phyloP scores from a whole-genome alignment of 208 protist genomes.

The Leishmania martiniquensis region DNA sequence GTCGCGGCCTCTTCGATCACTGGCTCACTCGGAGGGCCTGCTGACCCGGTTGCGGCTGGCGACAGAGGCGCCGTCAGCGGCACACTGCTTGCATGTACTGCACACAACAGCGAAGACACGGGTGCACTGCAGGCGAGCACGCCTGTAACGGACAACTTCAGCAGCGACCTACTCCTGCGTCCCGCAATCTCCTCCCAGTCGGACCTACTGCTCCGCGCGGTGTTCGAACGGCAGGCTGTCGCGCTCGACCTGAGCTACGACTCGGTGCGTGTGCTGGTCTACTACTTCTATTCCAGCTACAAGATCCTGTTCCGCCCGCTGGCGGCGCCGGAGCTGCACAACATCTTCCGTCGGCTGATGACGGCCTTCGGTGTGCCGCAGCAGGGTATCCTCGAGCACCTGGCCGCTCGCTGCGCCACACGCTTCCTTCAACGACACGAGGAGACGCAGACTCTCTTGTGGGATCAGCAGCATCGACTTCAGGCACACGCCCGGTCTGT shows the following conservation, averaged over 20 bases:
- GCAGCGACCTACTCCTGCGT: constrained; percentile 42
- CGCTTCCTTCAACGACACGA: constrained; percentile 70
- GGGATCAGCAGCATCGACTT: constrained; percentile 44
- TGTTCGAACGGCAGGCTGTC: constrained; percentile 70
- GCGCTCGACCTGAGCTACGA: constrained; percentile 75
- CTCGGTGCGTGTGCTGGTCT: constrained; percentile 72
- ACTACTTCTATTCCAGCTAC: constrained; percentile 80
- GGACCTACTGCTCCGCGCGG: constrained; percentile 50
- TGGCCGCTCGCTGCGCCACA: constrained; percentile 78
- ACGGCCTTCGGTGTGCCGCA: constrained; percentile 70
- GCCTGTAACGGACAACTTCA: constrained; percentile 40
- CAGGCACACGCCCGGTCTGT: constrained; percentile 3
- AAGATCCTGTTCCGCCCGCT: constrained; percentile 79
- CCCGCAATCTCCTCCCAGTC: constrained; percentile 50
- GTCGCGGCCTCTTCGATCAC: neutral
- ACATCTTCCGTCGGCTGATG: constrained; percentile 73
- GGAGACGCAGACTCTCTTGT: constrained; percentile 51
- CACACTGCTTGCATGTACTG: neutral
- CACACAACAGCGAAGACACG: constrained; percentile 12
- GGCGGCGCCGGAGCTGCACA: constrained; percentile 60
- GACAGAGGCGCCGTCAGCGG: neutral
- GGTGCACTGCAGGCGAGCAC: constrained; percentile 10
- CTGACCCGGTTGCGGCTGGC: too few species aligned
- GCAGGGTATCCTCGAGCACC: constrained; percentile 64
- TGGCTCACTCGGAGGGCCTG: neutral